A percentile compares a stretch with the other conserved stretches of the same genome.
Conservation (phyloP, 1,139 yeast genomes). For the Saccharomyces pastorianus region DNA sequence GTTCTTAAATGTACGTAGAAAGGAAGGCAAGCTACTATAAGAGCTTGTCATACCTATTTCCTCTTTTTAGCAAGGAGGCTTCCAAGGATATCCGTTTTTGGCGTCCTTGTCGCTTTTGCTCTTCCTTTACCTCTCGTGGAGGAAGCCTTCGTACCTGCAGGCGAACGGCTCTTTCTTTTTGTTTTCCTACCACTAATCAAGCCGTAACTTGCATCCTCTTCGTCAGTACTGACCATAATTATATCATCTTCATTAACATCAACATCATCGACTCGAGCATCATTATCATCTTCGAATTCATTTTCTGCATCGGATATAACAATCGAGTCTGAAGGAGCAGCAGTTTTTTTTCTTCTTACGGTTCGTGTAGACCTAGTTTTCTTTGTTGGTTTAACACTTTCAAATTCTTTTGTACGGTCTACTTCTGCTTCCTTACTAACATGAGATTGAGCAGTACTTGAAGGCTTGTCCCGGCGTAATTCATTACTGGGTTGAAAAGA, state of each 20-base stretch:
- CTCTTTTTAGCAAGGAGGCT: constrained; percentile 21
- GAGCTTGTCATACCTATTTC: constrained; percentile 5
- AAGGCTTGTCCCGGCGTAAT: background rate
- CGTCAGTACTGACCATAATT: constrained; percentile 6
- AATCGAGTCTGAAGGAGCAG: background rate
- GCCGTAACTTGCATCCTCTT: constrained; percentile 3
- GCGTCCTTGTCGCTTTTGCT: constrained; percentile 12
- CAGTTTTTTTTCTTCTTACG: background rate
- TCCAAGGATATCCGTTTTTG: constrained; percentile 25
- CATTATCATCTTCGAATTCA: background rate
- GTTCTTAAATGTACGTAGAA: background rate
- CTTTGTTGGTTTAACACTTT: background rate
- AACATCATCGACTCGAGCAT: background rate
- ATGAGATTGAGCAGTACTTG: background rate
- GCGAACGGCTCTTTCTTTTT: background rate
- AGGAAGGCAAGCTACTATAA: background rate
- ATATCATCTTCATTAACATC: constrained; percentile 7
- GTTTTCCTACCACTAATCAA: background rate
- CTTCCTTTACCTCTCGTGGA: background rate
- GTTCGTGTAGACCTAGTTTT: background rate
- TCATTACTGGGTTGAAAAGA: background rate
- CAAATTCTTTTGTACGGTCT: background rate
- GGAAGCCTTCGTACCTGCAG: background rate
- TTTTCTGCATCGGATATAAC: background rate
- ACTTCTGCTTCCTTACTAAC: background rate